Percentiles rank a stretch among this genome's conserved stretches.
These are phyloP conservation scores for Citropsis articulata DNA, from an alignment of 345 rosid species.

Conservation along the genomic window DNA sequence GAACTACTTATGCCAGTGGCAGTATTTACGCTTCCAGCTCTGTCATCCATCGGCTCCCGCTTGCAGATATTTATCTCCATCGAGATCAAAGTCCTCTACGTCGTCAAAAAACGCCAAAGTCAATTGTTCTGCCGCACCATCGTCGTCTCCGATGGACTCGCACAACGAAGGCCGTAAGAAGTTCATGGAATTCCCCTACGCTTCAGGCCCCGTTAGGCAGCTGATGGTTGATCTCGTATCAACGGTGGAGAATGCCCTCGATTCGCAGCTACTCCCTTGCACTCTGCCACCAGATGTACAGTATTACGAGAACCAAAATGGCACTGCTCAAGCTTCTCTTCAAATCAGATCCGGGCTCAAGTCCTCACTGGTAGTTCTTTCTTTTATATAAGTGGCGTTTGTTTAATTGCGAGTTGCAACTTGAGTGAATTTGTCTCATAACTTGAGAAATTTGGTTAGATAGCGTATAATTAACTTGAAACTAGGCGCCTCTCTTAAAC, in stretches of 20 bases:
- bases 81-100: constrained; percentile 11
- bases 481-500: not conserved
- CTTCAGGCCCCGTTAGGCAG: constrained; percentile 42
- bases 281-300: constrained; percentile 61
- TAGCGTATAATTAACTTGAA: not conserved
- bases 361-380: constrained; percentile 49
- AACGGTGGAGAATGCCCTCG: constrained; percentile 58
- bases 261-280: constrained; percentile 54
- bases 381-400: not conserved
- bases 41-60: constrained; percentile 3
- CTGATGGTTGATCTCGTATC: constrained; percentile 70
- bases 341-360: constrained; percentile 53
- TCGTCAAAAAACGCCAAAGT: constrained; percentile 16
- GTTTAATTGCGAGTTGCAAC: not conserved
- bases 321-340: constrained; percentile 60
- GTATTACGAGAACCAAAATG: constrained; percentile 47
- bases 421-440: not conserved
- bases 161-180: constrained; percentile 34
- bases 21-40: constrained; percentile 22
- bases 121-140: constrained; percentile 20
- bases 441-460: not conserved
- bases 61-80: constrained; percentile 1
- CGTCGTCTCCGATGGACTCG: constrained; percentile 33
- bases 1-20: constrained; percentile 23
- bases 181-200: constrained; percentile 65